Evolutionary conservation across 169 alveolate species (phyloP), one percentile per base, ranked within the genome.

Genomic region (Babesia ovis): DNA sequence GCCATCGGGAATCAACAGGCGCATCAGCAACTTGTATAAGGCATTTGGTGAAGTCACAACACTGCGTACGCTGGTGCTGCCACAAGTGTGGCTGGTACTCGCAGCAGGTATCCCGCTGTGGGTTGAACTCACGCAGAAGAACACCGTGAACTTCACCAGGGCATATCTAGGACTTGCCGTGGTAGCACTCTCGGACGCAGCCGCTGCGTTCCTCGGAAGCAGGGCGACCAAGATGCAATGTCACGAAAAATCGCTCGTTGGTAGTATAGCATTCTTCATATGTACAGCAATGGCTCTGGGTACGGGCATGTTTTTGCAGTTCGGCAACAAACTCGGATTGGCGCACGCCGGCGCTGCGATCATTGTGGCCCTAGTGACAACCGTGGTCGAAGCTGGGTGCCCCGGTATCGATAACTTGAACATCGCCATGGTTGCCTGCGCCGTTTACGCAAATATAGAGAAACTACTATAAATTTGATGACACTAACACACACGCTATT

Each of bases 161-260:
- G 86, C 75, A 27, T 34, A 18, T 45, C 20, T 77, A 6, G 86
- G 86, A 23, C 4, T 77, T 3, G n/a, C 41, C 58, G 59, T 72
- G n/a, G 62, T 64, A 6, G 82, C 68, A 11, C 32, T 68, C 22
- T 71, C 79, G 23, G 86, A 77, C 76, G 39, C 83, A 6, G 27
- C 71, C 25, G 86, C 86, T 6, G 68, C 86, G 18, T 41, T 77
- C 42, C 43, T 68, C 18, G 86, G 86, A 16, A 42, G 48, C 50
- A 35, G 37, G 42, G 42, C n/a, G 16, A 31, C 22, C 41, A 66
- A 68, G 51, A 23, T 50, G 25, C 51, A n/a, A 31, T 34, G 50
- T 23, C 46, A 77, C 57, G 61, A 58, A 22, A 77, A 77, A 58
- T 55, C 80, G 25, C 8, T 77, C 0, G 57, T n/a, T 22, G 86